A percentile compares a stretch with the other conserved stretches of the same genome.
Evolutionary conservation across 192 early-diverging fungal genomes (phyloP).

Genomic region (Backusella tuberculispora): DNA sequence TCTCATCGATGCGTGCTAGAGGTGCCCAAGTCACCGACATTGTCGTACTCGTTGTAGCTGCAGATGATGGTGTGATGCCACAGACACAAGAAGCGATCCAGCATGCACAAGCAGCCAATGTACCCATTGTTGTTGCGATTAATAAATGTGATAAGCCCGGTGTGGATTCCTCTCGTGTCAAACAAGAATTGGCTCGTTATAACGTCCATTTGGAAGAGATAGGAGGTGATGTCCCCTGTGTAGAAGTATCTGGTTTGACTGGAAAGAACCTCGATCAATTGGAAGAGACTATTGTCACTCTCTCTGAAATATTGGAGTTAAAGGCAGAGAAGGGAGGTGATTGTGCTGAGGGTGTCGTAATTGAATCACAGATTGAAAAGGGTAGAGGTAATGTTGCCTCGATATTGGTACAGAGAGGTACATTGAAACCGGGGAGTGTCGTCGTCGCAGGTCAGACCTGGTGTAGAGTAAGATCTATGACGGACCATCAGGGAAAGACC

Average conservation of each 20-base stretch:
- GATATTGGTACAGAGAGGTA: constrained; percentile 89
- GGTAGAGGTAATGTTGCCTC: constrained; percentile 88
- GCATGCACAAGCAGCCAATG: constrained; percentile 82
- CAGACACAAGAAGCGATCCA: constrained; percentile 96
- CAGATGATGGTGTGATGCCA: constrained; percentile 98
- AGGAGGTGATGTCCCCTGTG: constrained; percentile 91
- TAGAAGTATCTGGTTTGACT: constrained; percentile 89
- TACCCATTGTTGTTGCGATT: constrained; percentile 94
- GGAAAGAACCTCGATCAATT: constrained; percentile 85
- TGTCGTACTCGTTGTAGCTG: constrained; percentile 95
- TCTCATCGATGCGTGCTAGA: constrained; percentile 91
- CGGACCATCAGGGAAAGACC: constrained; percentile 73
- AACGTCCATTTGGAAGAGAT: constrained; percentile 89
- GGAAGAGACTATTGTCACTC: constrained; percentile 84
- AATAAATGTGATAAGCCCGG: constrained; percentile 98
- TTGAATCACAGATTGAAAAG: constrained; percentile 89
- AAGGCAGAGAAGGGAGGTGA: constrained; percentile 78
- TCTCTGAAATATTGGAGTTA: constrained; percentile 88
- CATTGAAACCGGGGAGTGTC: constrained; percentile 72
- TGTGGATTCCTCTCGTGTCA: constrained; percentile 60
- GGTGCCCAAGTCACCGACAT: constrained; percentile 95
- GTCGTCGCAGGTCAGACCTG: constrained; percentile 87
- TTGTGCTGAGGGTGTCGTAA: constrained; percentile 79
- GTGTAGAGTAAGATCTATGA: constrained; percentile 87
- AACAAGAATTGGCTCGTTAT: constrained; percentile 73